phyloP scores from a whole-genome alignment of 2,329 filamentous ascomycete species.

The Aureobasidium uvarum region DNA sequence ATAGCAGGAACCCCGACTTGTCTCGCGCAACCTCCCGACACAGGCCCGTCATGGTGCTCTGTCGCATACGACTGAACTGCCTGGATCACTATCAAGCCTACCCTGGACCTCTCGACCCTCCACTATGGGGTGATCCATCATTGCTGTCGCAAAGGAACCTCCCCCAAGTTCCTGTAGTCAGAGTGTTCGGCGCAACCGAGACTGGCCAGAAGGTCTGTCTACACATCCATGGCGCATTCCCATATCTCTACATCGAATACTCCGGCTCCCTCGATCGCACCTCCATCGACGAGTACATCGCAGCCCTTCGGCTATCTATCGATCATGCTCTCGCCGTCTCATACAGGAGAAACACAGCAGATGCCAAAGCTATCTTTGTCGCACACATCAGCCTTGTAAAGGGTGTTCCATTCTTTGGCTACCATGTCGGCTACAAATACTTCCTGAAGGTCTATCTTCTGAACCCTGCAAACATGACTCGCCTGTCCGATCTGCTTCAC shows the following conservation, averaged over 20 bases:
- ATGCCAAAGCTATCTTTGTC: slow-evolving; percentile 70
- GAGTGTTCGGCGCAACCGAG: slow-evolving; percentile 89
- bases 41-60: slow-evolving; percentile 24
- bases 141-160: slow-evolving; percentile 58
- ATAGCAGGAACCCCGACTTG: neutral
- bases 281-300: slow-evolving; percentile 71
- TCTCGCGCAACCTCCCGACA: neutral
- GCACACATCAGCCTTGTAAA: slow-evolving; percentile 91
- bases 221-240: slow-evolving; percentile 92
- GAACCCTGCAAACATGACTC: slow-evolving; percentile 82
- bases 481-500: slow-evolving; percentile 79
- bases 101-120: slow-evolving; percentile 77
- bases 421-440: slow-evolving; percentile 84
- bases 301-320: slow-evolving; percentile 77
- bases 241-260: slow-evolving; percentile 93
- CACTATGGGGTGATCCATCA: slow-evolving; percentile 54
- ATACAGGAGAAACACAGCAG: slow-evolving; percentile 73
- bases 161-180: slow-evolving; percentile 78
- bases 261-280: slow-evolving; percentile 57
- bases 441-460: slow-evolving; percentile 95
- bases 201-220: slow-evolving; percentile 95
- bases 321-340: slow-evolving; percentile 85
- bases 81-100: slow-evolving; percentile 89
- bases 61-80: slow-evolving; percentile 84
- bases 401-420: slow-evolving; percentile 93